Percentiles rank a stretch among this genome's conserved stretches.
Evolutionary conservation across 306 rosid species (phyloP).

Genomic region (Cicer judaicum): DNA sequence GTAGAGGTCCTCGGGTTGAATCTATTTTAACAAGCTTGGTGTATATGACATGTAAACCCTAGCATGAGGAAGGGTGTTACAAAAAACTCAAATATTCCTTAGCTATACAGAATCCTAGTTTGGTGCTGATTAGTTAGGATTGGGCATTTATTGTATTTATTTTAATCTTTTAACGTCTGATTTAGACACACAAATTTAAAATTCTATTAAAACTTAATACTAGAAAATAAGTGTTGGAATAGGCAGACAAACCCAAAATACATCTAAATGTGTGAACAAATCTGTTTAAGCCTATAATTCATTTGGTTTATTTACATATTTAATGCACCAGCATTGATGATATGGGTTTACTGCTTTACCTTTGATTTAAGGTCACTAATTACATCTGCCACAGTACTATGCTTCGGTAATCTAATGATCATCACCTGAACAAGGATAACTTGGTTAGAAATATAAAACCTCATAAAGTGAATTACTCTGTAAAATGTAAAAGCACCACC

Average conservation of each 20-base stretch:
- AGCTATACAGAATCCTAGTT: neutral
- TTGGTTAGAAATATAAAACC: conserved; percentile 8
- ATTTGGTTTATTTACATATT: neutral
- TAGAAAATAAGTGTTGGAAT: conserved; percentile 13
- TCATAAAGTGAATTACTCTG: neutral
- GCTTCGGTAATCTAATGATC: conserved; percentile 77
- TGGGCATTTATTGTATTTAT: neutral
- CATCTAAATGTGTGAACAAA: neutral
- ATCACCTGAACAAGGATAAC: conserved; percentile 61
- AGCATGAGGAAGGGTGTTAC: neutral
- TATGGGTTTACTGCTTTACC: conserved; percentile 45
- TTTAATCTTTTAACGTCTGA: neutral
- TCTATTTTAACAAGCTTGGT: neutral
- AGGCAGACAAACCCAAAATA: neutral
- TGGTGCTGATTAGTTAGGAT: neutral
- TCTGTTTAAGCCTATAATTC: neutral
- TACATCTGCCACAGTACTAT: conserved; percentile 78
- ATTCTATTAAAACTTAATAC: neutral
- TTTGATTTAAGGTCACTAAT: conserved; percentile 70
- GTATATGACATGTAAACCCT: neutral
- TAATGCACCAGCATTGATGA: neutral
- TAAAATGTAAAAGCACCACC: neutral
- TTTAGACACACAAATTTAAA: neutral
- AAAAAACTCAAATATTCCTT: neutral
- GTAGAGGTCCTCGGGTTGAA: conserved; percentile 1